A percentile compares a stretch with the other conserved stretches of the same genome.
Evolutionary conservation across 129 eudicot genomes (phyloP).

Genomic region (Artemisia tridentata): DNA sequence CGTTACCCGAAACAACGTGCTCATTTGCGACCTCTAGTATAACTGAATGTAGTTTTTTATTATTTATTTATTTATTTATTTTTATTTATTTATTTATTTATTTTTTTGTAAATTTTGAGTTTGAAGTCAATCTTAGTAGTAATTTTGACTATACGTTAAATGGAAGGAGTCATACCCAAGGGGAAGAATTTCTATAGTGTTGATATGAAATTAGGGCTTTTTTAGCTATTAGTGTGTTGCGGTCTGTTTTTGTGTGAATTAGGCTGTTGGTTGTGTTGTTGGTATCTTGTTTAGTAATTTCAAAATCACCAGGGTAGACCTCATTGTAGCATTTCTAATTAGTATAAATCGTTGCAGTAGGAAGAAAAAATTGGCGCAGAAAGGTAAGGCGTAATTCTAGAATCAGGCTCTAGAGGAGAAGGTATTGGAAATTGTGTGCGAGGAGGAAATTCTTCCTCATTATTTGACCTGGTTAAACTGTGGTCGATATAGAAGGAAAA

Average conservation of each 20-base stretch:
- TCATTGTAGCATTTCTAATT: not conserved
- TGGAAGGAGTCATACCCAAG: not conserved
- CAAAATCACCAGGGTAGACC: not conserved
- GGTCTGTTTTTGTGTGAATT: not conserved
- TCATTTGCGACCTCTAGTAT: too few species aligned
- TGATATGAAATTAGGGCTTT: constrained; percentile 31
- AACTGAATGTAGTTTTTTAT: too few species aligned
- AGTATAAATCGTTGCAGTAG: constrained; percentile 6
- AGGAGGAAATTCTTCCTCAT: not conserved
- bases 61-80: too few species aligned
- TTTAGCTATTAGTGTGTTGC: not conserved
- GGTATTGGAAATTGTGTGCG: too few species aligned
- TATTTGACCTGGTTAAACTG: not conserved
- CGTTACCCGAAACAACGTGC: too few species aligned
- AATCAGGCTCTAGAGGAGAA: not conserved
- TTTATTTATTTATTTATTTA: too few species aligned
- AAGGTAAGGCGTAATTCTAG: not conserved
- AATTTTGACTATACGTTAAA: not conserved
- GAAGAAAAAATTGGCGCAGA: not conserved
- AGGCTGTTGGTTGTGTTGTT: constrained; percentile 22
- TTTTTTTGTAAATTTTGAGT: not conserved
- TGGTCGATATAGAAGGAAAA: too few species aligned
- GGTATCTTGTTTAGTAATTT: constrained; percentile 1
- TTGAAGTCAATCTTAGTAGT: not conserved
- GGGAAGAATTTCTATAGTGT: not conserved